Evolutionary conservation across 2,329 filamentous ascomycete genomes (phyloP).

Genomic region (Ophiobolus disseminans): DNA sequence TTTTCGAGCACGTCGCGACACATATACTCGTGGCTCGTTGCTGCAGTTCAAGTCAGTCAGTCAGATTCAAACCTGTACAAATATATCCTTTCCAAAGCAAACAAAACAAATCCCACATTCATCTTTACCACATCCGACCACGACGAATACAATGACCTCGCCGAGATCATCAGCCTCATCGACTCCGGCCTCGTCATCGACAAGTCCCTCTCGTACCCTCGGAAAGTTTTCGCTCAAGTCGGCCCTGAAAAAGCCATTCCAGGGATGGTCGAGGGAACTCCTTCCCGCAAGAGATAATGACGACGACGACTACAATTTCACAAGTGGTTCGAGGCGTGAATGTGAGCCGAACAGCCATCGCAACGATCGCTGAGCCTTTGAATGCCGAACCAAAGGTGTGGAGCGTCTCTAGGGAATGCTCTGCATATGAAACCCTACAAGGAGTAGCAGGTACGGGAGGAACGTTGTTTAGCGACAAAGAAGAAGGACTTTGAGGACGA

Average conservation of each 20-base stretch:
- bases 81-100: too few species aligned
- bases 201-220: constrained; percentile 6
- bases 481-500: too few species aligned
- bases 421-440: neutral
- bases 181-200: neutral
- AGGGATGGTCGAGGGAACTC: constrained; percentile 44
- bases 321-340: constrained; percentile 29
- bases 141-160: too few species aligned
- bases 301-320: constrained; percentile 49
- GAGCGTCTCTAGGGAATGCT: neutral
- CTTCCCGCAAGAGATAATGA: constrained; percentile 40
- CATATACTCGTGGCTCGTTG: too few species aligned
- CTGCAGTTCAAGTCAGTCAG: too few species aligned
- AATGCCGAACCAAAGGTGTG: neutral
- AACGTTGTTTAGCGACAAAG: too few species aligned
- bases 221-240: constrained; percentile 22
- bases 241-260: constrained; percentile 43
- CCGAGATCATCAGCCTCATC: constrained; percentile 5
- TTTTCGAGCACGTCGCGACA: too few species aligned
- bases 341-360: constrained; percentile 13
- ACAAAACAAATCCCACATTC: neutral
- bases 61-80: too few species aligned
- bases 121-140: neutral
- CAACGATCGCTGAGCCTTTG: constrained; percentile 3
- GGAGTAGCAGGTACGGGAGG: neutral